Evolutionary conservation across 352 stramenopile genomes (phyloP).

Genomic region (Globisporangium rhizosaccharum): DNA sequence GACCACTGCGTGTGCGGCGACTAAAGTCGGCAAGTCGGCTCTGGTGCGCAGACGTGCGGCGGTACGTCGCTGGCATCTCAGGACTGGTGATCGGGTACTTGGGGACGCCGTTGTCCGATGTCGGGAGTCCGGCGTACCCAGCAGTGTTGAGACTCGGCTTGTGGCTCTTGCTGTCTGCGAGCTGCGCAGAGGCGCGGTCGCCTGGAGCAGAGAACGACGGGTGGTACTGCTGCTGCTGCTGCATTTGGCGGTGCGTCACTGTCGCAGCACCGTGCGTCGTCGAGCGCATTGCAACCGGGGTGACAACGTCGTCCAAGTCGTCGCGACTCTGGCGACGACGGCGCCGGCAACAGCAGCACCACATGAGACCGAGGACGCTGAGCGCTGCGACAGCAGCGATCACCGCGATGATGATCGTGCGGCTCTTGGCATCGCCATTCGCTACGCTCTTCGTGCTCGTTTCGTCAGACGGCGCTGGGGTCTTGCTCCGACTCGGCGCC

Average conservation of each 20-base stretch:
- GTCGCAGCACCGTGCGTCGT: background rate
- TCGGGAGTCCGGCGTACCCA: conserved; percentile 7
- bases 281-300: conserved; percentile 3
- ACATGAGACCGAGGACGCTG: conserved; percentile 9
- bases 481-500: conserved; percentile 6
- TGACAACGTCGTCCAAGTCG: conserved; percentile 7
- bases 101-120: conserved; percentile 6
- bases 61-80: conserved; percentile 15
- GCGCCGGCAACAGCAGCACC: conserved; percentile 7
- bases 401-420: conserved; percentile 13
- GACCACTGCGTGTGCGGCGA: conserved; percentile 6
- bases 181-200: conserved; percentile 6
- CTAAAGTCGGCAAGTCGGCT: conserved; percentile 12
- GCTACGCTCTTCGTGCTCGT: conserved; percentile 5
- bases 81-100: conserved; percentile 19
- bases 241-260: background rate
- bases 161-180: conserved; percentile 12
- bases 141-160: conserved; percentile 3
- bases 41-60: conserved; percentile 5
- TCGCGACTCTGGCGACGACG: background rate
- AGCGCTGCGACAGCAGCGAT: conserved; percentile 8
- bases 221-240: conserved; percentile 3
- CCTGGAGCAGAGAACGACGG: conserved; percentile 1
- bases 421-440: background rate
- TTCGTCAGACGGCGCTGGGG: background rate